Conservation (phyloP, 768 basidiomycete genomes). For the Trametes elegans region DNA sequence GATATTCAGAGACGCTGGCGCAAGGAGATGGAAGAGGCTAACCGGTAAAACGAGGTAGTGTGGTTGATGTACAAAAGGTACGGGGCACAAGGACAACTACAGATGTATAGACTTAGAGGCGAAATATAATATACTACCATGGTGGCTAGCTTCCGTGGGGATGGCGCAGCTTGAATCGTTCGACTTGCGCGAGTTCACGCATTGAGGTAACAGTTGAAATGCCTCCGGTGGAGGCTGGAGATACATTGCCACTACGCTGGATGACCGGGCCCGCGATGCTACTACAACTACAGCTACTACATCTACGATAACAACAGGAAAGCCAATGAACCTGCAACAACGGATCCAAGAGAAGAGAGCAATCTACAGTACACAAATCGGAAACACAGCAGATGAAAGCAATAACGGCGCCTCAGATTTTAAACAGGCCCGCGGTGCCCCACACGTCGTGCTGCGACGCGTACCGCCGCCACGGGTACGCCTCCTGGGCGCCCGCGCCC, state of each 20-base stretch:
- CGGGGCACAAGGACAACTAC: not conserved
- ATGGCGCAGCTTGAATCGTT: not conserved
- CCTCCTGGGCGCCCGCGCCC: not conserved
- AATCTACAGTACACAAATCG: not conserved
- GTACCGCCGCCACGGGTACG: constrained; percentile 5
- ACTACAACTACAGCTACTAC: not conserved
- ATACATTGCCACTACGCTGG: not conserved
- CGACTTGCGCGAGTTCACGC: not conserved
- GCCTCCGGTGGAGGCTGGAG: not conserved
- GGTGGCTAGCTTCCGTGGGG: not conserved
- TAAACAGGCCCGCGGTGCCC: constrained; percentile 6
- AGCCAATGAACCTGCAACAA: not conserved
- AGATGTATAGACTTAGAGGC: constrained; percentile 4
- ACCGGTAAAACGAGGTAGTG: not conserved
- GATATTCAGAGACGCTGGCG: constrained; percentile 90
- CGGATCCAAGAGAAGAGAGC: not conserved
- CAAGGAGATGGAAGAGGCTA: constrained; percentile 66
- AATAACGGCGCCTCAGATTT: not conserved
- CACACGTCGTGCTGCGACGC: not conserved
- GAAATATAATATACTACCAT: not conserved
- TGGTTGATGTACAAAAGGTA: not conserved
- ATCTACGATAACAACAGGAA: not conserved
- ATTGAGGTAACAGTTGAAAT: not conserved
- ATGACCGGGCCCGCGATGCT: not conserved
- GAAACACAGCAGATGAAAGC: not conserved